Evolutionary conservation across 73 alveolate genomes (phyloP).

Genomic region (Uronychia binucleata): DNA sequence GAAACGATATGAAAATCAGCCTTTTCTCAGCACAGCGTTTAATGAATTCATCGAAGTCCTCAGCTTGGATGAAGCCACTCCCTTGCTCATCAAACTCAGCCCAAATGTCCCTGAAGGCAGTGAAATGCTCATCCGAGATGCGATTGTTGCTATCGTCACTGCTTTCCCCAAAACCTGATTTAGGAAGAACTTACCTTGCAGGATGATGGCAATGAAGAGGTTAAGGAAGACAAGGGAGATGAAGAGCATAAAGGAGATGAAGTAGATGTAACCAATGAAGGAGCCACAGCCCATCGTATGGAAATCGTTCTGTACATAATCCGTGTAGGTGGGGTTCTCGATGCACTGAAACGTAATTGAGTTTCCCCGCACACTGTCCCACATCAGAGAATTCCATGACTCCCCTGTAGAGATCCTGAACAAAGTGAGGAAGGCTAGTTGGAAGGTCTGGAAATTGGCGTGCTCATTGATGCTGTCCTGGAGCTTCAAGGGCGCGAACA

Average conservation of each 20-base stretch:
- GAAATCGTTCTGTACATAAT: not conserved
- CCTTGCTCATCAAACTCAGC: conserved; percentile 40
- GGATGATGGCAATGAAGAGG: conserved; percentile 65
- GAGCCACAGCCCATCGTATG: conserved; percentile 12
- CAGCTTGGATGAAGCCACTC: conserved; percentile 11
- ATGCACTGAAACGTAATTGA: conserved; percentile 23
- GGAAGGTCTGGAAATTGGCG: conserved; percentile 33
- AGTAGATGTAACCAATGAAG: conserved; percentile 13
- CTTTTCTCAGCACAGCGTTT: not conserved
- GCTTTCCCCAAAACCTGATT: not conserved
- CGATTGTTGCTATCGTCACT: conserved; percentile 13
- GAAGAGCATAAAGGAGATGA: conserved; percentile 41
- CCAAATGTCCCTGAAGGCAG: conserved; percentile 28
- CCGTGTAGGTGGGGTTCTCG: not conserved
- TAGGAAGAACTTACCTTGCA: conserved; percentile 34
- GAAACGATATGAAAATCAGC: not conserved
- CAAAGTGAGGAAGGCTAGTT: conserved; percentile 10
- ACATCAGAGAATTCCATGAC: conserved; percentile 41
- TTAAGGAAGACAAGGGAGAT: conserved; percentile 65
- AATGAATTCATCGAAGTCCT: not conserved
- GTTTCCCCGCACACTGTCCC: not conserved
- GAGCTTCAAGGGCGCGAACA: conserved; percentile 51
- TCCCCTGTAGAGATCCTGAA: conserved; percentile 45
- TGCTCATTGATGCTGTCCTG: conserved; percentile 37
- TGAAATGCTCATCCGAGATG: conserved; percentile 5